These are phyloP conservation scores for Leucosporidium yakuticum DNA, from an alignment of 768 basidiomycete species.

Conservation along the genomic window DNA sequence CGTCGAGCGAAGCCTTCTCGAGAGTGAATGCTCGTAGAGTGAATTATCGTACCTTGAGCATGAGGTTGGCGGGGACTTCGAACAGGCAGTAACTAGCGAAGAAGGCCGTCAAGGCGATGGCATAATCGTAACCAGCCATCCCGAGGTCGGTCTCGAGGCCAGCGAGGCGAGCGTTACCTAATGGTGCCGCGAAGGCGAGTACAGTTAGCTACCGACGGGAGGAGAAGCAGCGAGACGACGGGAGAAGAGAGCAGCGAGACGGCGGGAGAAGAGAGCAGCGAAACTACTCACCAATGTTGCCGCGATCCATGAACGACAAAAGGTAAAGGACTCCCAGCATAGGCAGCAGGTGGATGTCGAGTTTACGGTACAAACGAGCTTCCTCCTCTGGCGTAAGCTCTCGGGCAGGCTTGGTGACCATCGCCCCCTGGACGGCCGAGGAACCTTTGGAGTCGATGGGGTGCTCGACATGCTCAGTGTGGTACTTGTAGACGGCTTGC, in stretches of 20 bases:
- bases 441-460: no score
- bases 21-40: no score
- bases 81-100: not conserved
- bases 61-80: constrained; percentile 33
- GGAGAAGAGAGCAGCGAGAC: no score
- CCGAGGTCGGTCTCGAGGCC: constrained; percentile 37
- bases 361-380: not conserved
- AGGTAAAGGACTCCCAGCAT: constrained; percentile 21
- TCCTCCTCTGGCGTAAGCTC: not conserved
- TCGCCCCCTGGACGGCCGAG: no score
- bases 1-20: constrained; percentile 11
- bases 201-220: no score
- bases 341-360: not conserved
- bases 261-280: no score
- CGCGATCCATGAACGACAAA: constrained; percentile 26
- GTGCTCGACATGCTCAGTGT: no score
- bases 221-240: no score
- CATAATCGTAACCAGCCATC: constrained; percentile 32
- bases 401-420: no score
- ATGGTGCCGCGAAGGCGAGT: no score
- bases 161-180: constrained; percentile 31
- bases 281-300: no score
- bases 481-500: no score
- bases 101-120: not conserved
- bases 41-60: constrained; percentile 31